These are phyloP conservation scores for Raphanus raphanistrum DNA, from an alignment of 345 rosid species.

Conservation along the genomic window DNA sequence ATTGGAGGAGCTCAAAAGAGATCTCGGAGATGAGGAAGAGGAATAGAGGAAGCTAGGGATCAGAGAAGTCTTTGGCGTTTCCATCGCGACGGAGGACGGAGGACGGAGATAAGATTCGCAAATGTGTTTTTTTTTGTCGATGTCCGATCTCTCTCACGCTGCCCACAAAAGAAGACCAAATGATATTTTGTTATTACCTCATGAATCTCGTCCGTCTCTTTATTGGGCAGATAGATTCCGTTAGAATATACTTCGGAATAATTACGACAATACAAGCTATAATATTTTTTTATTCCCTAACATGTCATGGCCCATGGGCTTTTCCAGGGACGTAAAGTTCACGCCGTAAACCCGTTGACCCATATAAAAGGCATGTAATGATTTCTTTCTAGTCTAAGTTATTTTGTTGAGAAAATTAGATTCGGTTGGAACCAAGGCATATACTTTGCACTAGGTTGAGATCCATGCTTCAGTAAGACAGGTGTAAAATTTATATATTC, in stretches of 20 bases:
- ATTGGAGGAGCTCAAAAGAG: conserved; percentile 34
- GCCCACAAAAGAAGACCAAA: conserved; percentile 23
- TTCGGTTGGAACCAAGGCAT: neutral
- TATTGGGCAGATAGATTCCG: conserved; percentile 29
- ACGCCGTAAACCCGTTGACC: conserved; percentile 37
- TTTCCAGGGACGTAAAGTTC: conserved; percentile 21
- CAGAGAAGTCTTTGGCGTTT: conserved; percentile 49
- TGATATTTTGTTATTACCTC: neutral
- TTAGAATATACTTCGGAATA: conserved; percentile 17
- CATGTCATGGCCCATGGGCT: conserved; percentile 39
- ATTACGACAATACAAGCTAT: conserved; percentile 15
- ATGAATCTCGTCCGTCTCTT: conserved; percentile 37
- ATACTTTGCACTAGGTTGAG: no score
- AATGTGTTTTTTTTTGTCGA: neutral
- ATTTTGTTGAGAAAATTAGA: neutral
- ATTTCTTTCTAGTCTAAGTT: neutral
- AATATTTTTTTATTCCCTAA: neutral
- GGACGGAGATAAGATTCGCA: neutral
- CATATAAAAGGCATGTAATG: neutral
- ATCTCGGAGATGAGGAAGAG: conserved; percentile 45
- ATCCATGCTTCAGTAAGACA: no score
- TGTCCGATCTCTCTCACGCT: conserved; percentile 41
- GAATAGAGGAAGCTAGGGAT: conserved; percentile 75
- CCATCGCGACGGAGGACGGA: conserved; percentile 46
- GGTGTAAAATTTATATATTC: no score